A percentile compares a stretch with the other conserved stretches of the same genome.
Evolutionary conservation across 768 basidiomycete species (phyloP).

Genomic region (Hortiboletus flavorubellus): DNA sequence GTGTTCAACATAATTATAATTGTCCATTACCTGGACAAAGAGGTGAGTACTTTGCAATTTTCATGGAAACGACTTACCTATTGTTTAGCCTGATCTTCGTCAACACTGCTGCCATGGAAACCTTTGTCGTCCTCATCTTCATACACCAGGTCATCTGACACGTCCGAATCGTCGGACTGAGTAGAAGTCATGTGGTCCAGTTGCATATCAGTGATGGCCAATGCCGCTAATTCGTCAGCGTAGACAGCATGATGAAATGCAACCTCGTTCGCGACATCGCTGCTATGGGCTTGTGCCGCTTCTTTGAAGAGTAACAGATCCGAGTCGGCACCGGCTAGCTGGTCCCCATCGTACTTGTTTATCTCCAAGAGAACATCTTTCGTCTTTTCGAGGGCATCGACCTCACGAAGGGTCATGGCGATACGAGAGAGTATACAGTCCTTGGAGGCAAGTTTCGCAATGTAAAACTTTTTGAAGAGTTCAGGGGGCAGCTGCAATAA

Average conservation of each 20-base stretch:
- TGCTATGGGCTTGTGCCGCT: background rate
- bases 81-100: no score
- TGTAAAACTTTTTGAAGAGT: background rate
- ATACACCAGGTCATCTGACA: no score
- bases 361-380: background rate
- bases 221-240: no score
- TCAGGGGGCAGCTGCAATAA: background rate
- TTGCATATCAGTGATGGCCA: no score
- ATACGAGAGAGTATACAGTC: background rate
- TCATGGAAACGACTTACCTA: no score
- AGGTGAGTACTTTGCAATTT: no score
- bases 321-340: background rate
- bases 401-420: background rate
- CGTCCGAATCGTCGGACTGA: no score
- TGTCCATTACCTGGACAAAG: no score
- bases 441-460: background rate
- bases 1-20: no score
- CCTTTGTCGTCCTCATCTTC: no score
- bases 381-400: background rate
- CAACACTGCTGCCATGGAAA: no score
- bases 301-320: background rate
- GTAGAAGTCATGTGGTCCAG: no score
- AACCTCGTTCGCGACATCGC: background rate
- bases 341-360: background rate
- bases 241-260: background rate